Percentiles rank a stretch among this genome's conserved stretches.
Evolutionary conservation across 202 grass and related monocot species (phyloP).

Genomic region (Digitaria exilis): DNA sequence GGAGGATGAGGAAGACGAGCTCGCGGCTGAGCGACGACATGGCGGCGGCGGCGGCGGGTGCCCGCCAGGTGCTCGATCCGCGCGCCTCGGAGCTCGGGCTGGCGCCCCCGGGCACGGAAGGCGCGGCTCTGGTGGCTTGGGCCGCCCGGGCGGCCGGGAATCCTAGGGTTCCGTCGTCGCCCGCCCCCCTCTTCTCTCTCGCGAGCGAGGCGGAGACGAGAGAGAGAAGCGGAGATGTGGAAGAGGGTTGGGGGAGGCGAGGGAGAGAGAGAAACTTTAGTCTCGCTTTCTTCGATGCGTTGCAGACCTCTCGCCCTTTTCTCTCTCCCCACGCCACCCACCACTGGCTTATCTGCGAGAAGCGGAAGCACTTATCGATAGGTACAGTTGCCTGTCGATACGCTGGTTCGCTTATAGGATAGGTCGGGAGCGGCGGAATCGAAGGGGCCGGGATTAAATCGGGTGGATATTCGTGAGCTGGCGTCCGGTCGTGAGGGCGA

Average conservation of each 20-base stretch:
- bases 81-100: constrained; percentile 19
- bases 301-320: constrained; percentile 85
- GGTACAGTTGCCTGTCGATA: rapidly evolving
- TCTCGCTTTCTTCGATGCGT: constrained; percentile 98
- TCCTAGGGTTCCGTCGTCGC: constrained; percentile 69
- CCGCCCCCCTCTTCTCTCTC: constrained; percentile 37
- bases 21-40: constrained; percentile 98
- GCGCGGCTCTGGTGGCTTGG: background rate
- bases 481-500: constrained; percentile 73
- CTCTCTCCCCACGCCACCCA: constrained; percentile 51
- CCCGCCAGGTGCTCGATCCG: constrained; percentile 23
- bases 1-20: constrained; percentile 98
- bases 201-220: constrained; percentile 30
- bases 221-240: constrained; percentile 50
- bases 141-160: constrained; percentile 33
- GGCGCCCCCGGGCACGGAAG: constrained; percentile 1
- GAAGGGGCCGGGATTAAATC: constrained; percentile 72
- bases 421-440: constrained; percentile 57
- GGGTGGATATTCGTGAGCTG: constrained; percentile 82
- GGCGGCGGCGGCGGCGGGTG: constrained; percentile 35
- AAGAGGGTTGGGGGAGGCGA: constrained; percentile 1
- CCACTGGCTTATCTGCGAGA: constrained; percentile 74
- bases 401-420: rapidly evolving
- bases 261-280: constrained; percentile 64
- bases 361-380: rapidly evolving